phyloP scores from a whole-genome alignment of 139 green algal species.

The Deuterostichococcus epilithicus region DNA sequence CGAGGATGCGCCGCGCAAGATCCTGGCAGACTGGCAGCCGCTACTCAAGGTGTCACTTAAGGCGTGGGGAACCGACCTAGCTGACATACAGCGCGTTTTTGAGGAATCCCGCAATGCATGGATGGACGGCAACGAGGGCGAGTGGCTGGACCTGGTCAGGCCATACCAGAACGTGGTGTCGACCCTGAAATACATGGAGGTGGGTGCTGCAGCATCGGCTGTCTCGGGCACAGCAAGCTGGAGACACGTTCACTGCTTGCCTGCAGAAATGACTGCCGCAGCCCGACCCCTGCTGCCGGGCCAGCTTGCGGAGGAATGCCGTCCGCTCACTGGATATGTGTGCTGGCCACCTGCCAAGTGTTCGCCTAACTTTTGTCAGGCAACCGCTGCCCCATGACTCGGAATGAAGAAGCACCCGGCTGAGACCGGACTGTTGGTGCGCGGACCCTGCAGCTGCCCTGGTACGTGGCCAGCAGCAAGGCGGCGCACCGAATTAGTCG shows the following conservation, averaged over 20 bases:
- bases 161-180: slow-evolving; percentile 1
- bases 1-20: neutral
- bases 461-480: slow-evolving; percentile 30
- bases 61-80: neutral
- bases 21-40: slow-evolving; percentile 32
- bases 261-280: no score
- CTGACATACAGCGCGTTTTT: slow-evolving; percentile 19
- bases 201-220: slow-evolving; percentile 10
- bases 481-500: neutral
- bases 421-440: slow-evolving; percentile 1
- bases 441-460: slow-evolving; percentile 9
- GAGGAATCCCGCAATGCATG: slow-evolving; percentile 17
- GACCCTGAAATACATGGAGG: neutral
- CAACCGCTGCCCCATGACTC: no score
- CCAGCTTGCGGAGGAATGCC: no score
- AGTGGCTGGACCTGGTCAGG: neutral
- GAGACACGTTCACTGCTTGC: no score
- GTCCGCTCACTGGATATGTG: no score
- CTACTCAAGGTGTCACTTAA: slow-evolving; percentile 13
- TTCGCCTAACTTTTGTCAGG: no score
- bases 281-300: no score
- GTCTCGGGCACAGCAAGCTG: slow-evolving; percentile 18
- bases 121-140: neutral
- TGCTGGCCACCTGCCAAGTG: no score
- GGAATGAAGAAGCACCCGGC: no score